Evolutionary conservation across 2,329 filamentous ascomycete species (phyloP).

Genomic region (Cladophialophora psammophila): DNA sequence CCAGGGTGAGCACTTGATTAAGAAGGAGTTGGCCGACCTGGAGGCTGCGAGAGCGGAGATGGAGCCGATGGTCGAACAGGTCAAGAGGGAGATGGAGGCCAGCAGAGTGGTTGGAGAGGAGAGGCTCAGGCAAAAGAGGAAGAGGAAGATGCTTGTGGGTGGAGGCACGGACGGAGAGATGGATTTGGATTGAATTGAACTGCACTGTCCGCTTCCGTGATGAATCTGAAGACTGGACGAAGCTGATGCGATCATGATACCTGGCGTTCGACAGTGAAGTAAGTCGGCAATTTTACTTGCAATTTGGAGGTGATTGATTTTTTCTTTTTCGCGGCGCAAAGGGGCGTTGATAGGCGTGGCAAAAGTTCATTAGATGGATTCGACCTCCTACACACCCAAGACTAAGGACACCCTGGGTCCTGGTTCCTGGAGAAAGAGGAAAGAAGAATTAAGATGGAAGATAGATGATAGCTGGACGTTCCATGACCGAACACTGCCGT

Average conservation of each 20-base stretch:
- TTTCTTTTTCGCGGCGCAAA: neutral
- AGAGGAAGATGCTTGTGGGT: slow-evolving; percentile 54
- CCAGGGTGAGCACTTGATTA: slow-evolving; percentile 91
- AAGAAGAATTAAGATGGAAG: neutral
- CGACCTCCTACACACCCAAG: neutral
- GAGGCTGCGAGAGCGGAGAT: slow-evolving; percentile 57
- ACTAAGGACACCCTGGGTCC: neutral
- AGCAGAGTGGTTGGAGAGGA: slow-evolving; percentile 52
- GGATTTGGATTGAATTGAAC: slow-evolving; percentile 53
- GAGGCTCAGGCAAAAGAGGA: slow-evolving; percentile 52
- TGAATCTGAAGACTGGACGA: neutral
- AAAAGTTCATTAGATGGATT: neutral
- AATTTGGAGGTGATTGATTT: neutral
- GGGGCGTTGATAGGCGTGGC: neutral
- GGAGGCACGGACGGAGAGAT: slow-evolving; percentile 56
- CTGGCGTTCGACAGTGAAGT: neutral
- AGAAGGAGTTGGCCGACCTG: slow-evolving; percentile 68
- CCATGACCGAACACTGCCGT: neutral
- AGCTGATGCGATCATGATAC: slow-evolving; percentile 27
- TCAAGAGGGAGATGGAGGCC: slow-evolving; percentile 44
- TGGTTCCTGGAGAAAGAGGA: neutral
- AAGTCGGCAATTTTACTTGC: neutral
- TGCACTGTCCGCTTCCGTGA: neutral
- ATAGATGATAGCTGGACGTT: neutral
- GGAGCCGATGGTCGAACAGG: slow-evolving; percentile 42